A percentile compares a stretch with the other conserved stretches of the same genome.
Conservation (phyloP, 768 basidiomycete genomes). For the Auriscalpium vulgare region DNA sequence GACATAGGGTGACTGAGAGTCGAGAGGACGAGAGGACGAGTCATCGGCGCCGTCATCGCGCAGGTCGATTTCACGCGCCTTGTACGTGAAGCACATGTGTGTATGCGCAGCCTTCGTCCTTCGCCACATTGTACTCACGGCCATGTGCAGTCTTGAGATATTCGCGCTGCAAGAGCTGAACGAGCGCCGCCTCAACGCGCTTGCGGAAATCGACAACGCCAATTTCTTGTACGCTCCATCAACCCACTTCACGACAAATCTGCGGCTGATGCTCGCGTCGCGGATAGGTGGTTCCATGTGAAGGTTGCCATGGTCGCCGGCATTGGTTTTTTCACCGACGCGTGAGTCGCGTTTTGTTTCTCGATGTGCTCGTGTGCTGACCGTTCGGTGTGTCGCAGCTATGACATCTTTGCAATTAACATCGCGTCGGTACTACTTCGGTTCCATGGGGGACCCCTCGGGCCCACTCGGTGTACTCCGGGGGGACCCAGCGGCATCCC, state of each 20-base stretch:
- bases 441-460: no score
- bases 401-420: slow-evolving; percentile 88
- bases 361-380: no score
- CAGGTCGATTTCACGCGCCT: slow-evolving; percentile 24
- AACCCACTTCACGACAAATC: not conserved
- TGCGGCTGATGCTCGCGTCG: not conserved
- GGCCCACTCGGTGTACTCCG: no score
- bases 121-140: not conserved
- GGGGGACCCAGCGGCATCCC: no score
- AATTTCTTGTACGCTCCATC: slow-evolving; percentile 56
- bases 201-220: slow-evolving; percentile 84
- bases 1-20: no score
- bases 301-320: slow-evolving; percentile 46
- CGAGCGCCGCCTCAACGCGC: slow-evolving; percentile 68
- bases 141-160: slow-evolving; percentile 20
- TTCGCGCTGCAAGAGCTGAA: slow-evolving; percentile 43
- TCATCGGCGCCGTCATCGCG: slow-evolving; percentile 36
- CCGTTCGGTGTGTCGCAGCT: slow-evolving; percentile 27
- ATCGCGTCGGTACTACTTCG: slow-evolving; percentile 73
- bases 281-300: slow-evolving; percentile 40
- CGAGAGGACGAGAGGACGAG: no score
- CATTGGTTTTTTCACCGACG: slow-evolving; percentile 89
- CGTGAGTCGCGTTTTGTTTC: slow-evolving; percentile 30
- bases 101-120: not conserved
- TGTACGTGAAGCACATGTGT: not conserved